Evolutionary conservation across 306 rosid genomes (phyloP).

Genomic region (Sophora flavescens): DNA sequence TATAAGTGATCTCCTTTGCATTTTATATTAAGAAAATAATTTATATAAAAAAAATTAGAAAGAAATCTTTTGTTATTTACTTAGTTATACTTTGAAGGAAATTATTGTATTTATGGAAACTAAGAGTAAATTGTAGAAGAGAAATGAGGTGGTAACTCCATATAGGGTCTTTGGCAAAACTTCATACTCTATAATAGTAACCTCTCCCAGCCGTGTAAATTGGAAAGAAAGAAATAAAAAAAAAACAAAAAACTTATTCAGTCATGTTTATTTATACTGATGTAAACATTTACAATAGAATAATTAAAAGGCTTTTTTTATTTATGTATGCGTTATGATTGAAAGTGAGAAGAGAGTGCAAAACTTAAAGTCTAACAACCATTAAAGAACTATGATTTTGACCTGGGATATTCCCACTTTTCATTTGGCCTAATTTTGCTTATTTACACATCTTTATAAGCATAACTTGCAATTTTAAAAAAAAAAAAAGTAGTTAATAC

Average conservation of each 20-base stretch:
- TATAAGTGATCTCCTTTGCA: no score
- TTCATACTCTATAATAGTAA: neutral
- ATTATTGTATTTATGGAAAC: neutral
- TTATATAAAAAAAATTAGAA: slow-evolving; percentile 48
- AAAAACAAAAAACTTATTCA: neutral
- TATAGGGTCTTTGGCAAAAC: neutral
- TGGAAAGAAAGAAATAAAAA: neutral
- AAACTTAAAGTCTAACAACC: slow-evolving; percentile 47
- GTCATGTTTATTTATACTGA: neutral
- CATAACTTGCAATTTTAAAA: neutral
- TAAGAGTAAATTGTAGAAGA: neutral
- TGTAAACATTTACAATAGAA: neutral
- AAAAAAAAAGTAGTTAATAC: no score
- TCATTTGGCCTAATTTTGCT: slow-evolving; percentile 8
- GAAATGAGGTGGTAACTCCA: slow-evolving; percentile 12
- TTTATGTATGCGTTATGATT: slow-evolving; percentile 30
- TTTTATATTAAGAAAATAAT: slow-evolving; percentile 42
- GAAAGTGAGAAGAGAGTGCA: slow-evolving; percentile 5
- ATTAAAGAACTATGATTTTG: slow-evolving; percentile 35
- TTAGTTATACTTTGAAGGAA: no score
- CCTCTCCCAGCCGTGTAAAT: neutral
- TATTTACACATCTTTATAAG: neutral
- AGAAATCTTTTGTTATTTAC: no score
- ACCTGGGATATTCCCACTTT: neutral
- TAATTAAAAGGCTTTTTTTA: slow-evolving; percentile 34